These are phyloP conservation scores for Rhytidiadelphus loreus DNA, from an alignment of 225 moss, liverwort and hornwort species.

Conservation along the genomic window DNA sequence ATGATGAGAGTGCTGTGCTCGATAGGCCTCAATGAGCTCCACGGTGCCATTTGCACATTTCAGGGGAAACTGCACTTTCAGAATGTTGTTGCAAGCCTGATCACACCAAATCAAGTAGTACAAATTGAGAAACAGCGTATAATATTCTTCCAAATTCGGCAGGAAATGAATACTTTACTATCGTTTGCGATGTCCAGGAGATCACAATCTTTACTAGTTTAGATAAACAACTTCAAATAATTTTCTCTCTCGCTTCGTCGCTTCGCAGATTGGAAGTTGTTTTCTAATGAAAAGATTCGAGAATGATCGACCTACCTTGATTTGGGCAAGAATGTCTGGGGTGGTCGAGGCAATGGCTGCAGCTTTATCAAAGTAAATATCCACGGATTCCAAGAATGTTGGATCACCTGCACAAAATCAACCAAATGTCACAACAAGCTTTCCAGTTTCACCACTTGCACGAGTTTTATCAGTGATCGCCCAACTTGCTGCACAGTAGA, in stretches of 20 bases:
- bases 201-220: background rate
- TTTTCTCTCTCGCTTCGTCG: background rate
- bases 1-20: constrained; percentile 86
- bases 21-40: constrained; percentile 82
- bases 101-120: background rate
- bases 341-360: constrained; percentile 60
- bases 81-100: constrained; percentile 82
- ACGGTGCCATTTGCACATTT: constrained; percentile 83
- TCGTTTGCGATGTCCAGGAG: background rate
- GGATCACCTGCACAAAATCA: constrained; percentile 58
- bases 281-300: background rate
- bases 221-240: background rate
- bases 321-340: constrained; percentile 75
- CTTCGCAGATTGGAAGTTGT: background rate
- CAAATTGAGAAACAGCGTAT: background rate
- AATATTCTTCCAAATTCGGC: background rate
- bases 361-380: constrained; percentile 74
- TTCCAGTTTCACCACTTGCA: background rate
- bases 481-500: constrained; percentile 4
- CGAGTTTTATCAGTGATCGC: background rate
- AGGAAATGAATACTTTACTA: background rate
- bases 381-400: constrained; percentile 75
- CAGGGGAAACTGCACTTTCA: constrained; percentile 76
- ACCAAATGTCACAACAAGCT: background rate
- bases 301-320: constrained; percentile 40